Percentiles rank a stretch among this genome's conserved stretches.
phyloP scores from a whole-genome alignment of 768 basidiomycete species.

The Leccinum disarticulatum region DNA sequence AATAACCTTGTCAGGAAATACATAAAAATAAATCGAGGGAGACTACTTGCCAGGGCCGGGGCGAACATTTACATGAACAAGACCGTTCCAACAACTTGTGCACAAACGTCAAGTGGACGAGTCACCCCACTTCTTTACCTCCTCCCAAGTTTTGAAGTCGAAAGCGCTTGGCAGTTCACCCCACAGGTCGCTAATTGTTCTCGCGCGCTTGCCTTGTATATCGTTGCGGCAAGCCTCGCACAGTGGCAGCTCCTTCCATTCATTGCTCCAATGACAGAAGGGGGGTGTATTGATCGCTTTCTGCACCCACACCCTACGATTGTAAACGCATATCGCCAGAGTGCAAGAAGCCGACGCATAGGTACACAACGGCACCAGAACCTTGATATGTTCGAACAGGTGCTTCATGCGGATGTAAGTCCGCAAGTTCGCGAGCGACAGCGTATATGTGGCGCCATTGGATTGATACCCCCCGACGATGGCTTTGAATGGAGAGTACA shows the following conservation, averaged over 20 bases:
- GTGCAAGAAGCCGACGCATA: not conserved
- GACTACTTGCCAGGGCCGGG: no score
- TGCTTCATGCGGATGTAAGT: slow-evolving; percentile 5
- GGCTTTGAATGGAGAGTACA: not conserved
- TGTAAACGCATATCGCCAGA: fast-evolving
- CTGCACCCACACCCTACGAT: not conserved
- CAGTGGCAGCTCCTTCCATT: slow-evolving; percentile 4
- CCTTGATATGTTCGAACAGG: not conserved
- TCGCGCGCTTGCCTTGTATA: not conserved
- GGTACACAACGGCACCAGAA: not conserved
- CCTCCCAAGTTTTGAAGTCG: slow-evolving; percentile 9
- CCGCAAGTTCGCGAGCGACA: slow-evolving; percentile 9
- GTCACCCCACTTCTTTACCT: not conserved
- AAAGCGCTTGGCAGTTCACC: slow-evolving; percentile 4
- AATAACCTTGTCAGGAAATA: no score
- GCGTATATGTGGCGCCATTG: not conserved
- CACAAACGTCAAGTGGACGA: not conserved
- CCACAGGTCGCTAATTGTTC: not conserved
- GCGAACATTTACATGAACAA: not conserved
- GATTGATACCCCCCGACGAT: slow-evolving; percentile 6
- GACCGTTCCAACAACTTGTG: not conserved
- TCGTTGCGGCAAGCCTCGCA: not conserved
- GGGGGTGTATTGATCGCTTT: not conserved
- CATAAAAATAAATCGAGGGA: no score
- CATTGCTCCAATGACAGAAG: not conserved